Evolutionary conservation across 305 asterid genomes (phyloP).

Genomic region (Andrographis paniculata): DNA sequence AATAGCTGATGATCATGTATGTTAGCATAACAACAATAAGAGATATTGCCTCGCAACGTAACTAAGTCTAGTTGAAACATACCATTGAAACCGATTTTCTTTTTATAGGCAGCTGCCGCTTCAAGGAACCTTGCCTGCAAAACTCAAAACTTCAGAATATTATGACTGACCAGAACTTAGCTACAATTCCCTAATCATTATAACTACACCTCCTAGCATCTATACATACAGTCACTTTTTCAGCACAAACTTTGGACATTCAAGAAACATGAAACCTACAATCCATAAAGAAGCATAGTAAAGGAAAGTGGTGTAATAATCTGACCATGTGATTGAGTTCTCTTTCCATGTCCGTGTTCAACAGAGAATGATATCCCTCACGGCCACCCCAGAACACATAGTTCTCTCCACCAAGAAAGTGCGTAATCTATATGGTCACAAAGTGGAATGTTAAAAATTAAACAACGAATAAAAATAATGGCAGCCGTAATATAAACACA

Average conservation of each 20-base stretch:
- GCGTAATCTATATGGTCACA: conserved; percentile 63
- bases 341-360: conserved; percentile 94
- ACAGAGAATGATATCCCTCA: conserved; percentile 90
- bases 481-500: no score
- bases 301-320: neutral
- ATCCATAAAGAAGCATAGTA: neutral
- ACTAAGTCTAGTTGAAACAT: conserved; percentile 16
- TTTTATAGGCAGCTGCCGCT: conserved; percentile 90
- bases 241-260: no score
- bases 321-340: conserved; percentile 88
- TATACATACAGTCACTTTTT: neutral
- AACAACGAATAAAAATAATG: neutral
- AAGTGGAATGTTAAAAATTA: conserved; percentile 1
- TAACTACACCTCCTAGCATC: neutral
- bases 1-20: neutral
- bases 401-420: conserved; percentile 94
- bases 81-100: conserved; percentile 98
- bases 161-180: no score
- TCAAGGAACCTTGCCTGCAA: conserved; percentile 81
- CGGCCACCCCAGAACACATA: conserved; percentile 99
- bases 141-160: neutral
- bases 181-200: no score
- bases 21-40: no score
- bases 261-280: no score
- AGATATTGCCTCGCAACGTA: neutral